A percentile compares a stretch with the other conserved stretches of the same genome.
These are phyloP conservation scores for Alternaria arbusti DNA, from an alignment of 2,329 filamentous ascomycete genomes.

Conservation along the genomic window DNA sequence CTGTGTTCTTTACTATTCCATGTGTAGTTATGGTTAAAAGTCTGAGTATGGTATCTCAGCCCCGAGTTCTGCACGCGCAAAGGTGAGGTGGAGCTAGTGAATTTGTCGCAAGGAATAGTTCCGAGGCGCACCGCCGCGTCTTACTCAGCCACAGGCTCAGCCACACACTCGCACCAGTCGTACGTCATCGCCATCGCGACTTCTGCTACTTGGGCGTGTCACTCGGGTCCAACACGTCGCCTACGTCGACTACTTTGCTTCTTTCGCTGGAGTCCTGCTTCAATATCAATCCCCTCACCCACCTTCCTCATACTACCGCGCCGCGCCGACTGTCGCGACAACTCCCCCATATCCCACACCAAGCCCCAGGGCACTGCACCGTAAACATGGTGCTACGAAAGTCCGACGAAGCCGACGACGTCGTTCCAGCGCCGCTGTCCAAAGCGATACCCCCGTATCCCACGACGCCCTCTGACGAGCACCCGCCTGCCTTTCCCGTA, in stretches of 20 bases:
- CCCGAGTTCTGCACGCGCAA: background rate
- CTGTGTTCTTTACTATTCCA: conserved; percentile 11
- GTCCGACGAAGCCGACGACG: conserved; percentile 41
- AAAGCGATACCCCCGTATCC: conserved; percentile 55
- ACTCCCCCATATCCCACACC: background rate
- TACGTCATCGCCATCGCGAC: conserved; percentile 19
- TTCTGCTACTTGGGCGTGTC: conserved; percentile 6
- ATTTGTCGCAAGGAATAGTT: conserved; percentile 8
- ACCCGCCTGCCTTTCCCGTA: conserved; percentile 29
- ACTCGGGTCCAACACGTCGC: conserved; percentile 2
- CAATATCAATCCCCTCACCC: background rate
- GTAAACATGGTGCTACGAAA: conserved; percentile 56
- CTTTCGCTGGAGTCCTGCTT: background rate
- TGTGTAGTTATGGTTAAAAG: background rate
- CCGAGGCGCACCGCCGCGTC: background rate
- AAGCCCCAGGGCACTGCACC: conserved; percentile 2
- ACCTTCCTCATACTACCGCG: background rate
- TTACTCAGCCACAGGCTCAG: conserved; percentile 1
- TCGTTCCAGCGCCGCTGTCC: conserved; percentile 50
- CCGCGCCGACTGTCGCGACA: background rate
- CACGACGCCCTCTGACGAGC: conserved; percentile 48
- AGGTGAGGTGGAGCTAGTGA: conserved; percentile 9
- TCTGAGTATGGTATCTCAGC: background rate
- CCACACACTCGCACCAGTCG: background rate
- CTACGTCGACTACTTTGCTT: background rate